Conservation (phyloP, 2,329 filamentous ascomycete genomes). For the Fusarium chaquense region DNA sequence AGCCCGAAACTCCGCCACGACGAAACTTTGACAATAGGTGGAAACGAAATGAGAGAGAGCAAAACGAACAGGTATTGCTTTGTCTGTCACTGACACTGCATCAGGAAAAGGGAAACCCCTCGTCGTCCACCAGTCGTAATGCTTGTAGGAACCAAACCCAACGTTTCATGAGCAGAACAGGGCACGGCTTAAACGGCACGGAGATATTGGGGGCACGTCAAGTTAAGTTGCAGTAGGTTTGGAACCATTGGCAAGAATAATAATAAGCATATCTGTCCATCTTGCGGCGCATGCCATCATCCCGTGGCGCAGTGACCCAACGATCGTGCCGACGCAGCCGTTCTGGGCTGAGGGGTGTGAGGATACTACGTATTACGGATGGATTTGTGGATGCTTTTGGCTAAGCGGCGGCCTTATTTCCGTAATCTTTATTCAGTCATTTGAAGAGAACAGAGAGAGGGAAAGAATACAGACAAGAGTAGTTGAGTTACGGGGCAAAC, state of each 20-base stretch:
- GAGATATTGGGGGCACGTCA: slow-evolving; percentile 4
- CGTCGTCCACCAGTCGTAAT: slow-evolving; percentile 21
- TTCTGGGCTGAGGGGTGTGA: slow-evolving; percentile 34
- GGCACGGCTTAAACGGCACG: slow-evolving; percentile 36
- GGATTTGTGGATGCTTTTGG: neutral
- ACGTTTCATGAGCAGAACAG: slow-evolving; percentile 26
- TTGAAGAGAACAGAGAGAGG: neutral
- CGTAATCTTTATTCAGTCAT: neutral
- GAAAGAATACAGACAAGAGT: neutral
- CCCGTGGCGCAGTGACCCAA: slow-evolving; percentile 42
- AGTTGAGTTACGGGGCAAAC: neutral
- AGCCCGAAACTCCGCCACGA: slow-evolving; percentile 40
- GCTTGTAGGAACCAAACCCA: slow-evolving; percentile 13
- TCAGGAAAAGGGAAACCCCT: neutral
- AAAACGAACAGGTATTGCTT: neutral
- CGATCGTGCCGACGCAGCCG: slow-evolving; percentile 48
- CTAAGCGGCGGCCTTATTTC: slow-evolving; percentile 32
- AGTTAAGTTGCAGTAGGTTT: slow-evolving; percentile 17
- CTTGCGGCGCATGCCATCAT: slow-evolving; percentile 47
- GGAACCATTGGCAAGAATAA: slow-evolving; percentile 23
- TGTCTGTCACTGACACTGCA: neutral
- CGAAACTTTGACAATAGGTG: slow-evolving; percentile 19
- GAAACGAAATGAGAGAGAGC: neutral
- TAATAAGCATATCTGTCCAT: slow-evolving; percentile 50
- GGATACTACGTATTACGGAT: neutral